phyloP scores from a whole-genome alignment of 2,329 filamentous ascomycete species.

The Cladophialophora psammophila region DNA sequence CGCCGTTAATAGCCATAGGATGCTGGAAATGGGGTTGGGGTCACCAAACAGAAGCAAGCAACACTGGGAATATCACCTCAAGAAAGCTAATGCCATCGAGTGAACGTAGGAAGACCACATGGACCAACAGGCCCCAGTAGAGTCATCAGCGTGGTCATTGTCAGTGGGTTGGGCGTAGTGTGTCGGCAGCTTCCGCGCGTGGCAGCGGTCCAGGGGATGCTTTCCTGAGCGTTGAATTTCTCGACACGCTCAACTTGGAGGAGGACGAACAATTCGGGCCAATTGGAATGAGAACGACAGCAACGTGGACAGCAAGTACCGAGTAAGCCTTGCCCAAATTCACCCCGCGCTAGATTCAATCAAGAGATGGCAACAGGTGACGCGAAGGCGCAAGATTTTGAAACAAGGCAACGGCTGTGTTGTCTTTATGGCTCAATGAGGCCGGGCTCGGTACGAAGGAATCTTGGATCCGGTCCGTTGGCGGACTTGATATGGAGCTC shows the following conservation, averaged over 20 bases:
- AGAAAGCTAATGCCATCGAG: slow-evolving; percentile 7
- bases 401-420: slow-evolving; percentile 10
- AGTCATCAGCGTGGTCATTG: neutral
- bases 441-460: neutral
- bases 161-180: neutral
- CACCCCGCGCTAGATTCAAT: neutral
- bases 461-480: slow-evolving; percentile 3
- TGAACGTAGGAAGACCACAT: neutral
- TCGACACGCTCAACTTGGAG: neutral
- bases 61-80: slow-evolving; percentile 3
- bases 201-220: neutral
- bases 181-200: slow-evolving; percentile 20
- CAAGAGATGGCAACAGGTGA: neutral
- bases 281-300: neutral
- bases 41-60: slow-evolving; percentile 20
- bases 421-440: neutral
- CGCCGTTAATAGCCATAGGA: slow-evolving; percentile 25
- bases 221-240: neutral
- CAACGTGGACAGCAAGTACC: slow-evolving; percentile 9
- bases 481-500: neutral
- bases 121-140: neutral
- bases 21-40: neutral
- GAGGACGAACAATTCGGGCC: slow-evolving; percentile 4
- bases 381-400: neutral
- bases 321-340: neutral